Conservation (phyloP, 2,329 filamentous ascomycete species). For the Talaromyces sp. region DNA sequence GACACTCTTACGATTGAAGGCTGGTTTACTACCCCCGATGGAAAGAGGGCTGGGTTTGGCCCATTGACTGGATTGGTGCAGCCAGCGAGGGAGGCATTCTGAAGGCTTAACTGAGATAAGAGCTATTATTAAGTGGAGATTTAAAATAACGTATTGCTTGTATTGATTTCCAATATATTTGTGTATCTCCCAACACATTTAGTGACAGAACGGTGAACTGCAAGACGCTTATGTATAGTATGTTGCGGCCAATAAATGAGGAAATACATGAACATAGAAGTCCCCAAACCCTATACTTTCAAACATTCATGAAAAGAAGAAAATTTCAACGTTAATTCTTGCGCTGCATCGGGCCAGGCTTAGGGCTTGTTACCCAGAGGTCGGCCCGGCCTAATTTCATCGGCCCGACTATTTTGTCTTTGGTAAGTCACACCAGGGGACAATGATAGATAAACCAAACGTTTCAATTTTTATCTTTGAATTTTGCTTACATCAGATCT, state of each 20-base stretch:
- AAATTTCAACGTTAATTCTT: background rate
- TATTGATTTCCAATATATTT: background rate
- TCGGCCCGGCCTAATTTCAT: background rate
- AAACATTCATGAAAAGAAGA: background rate
- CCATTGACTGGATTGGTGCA: background rate
- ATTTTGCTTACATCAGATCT: background rate
- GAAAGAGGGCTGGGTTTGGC: conserved; percentile 4
- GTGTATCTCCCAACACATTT: background rate
- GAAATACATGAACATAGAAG: background rate
- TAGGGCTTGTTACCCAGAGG: background rate
- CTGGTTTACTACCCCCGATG: conserved; percentile 10
- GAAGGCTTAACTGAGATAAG: background rate
- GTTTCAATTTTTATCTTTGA: background rate
- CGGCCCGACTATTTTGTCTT: background rate
- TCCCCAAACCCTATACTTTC: background rate
- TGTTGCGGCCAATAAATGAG: background rate
- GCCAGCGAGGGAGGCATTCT: background rate
- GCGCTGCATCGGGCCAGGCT: background rate
- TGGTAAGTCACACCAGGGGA: background rate
- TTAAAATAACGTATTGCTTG: background rate
- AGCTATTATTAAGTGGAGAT: background rate
- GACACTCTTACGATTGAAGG: conserved; percentile 9
- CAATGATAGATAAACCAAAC: background rate
- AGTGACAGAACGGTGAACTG: background rate
- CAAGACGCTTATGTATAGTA: background rate